Conservation (phyloP, 2,329 filamentous ascomycete genomes). For the Scytalidium lignicola region DNA sequence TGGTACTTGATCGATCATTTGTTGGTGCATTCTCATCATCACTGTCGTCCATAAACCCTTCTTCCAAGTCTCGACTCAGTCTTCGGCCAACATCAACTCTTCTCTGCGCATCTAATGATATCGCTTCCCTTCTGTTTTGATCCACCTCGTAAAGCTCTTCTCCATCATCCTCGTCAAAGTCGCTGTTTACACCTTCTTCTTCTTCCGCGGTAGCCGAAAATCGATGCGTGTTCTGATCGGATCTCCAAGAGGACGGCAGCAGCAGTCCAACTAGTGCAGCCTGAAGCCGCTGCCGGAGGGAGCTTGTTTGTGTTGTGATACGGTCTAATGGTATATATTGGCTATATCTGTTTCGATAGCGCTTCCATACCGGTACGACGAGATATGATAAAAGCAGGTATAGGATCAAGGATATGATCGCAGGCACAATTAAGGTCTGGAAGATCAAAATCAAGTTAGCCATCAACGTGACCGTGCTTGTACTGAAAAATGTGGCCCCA, state of each 20-base stretch:
- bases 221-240: slow-evolving; percentile 35
- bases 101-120: slow-evolving; percentile 29
- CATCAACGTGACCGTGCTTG: slow-evolving; percentile 7
- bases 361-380: slow-evolving; percentile 63
- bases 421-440: slow-evolving; percentile 66
- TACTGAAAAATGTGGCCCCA: slow-evolving; percentile 7
- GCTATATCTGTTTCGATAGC: slow-evolving; percentile 64
- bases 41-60: slow-evolving; percentile 70
- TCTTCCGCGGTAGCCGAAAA: slow-evolving; percentile 31
- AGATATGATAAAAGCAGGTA: slow-evolving; percentile 63
- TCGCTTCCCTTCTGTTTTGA: slow-evolving; percentile 34
- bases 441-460: neutral
- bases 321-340: slow-evolving; percentile 68
- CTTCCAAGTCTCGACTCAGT: slow-evolving; percentile 73
- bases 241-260: slow-evolving; percentile 44
- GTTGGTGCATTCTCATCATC: slow-evolving; percentile 45
- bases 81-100: slow-evolving; percentile 48
- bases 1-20: slow-evolving; percentile 5
- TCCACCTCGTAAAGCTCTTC: slow-evolving; percentile 63
- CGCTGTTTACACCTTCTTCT: slow-evolving; percentile 42
- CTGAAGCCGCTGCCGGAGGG: slow-evolving; percentile 48
- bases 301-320: slow-evolving; percentile 52
- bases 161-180: slow-evolving; percentile 61
- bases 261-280: slow-evolving; percentile 34
- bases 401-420: slow-evolving; percentile 62